A percentile compares a stretch with the other conserved stretches of the same genome.
Conservation (phyloP, 306 rosid species). For the Rosa chinensis region DNA sequence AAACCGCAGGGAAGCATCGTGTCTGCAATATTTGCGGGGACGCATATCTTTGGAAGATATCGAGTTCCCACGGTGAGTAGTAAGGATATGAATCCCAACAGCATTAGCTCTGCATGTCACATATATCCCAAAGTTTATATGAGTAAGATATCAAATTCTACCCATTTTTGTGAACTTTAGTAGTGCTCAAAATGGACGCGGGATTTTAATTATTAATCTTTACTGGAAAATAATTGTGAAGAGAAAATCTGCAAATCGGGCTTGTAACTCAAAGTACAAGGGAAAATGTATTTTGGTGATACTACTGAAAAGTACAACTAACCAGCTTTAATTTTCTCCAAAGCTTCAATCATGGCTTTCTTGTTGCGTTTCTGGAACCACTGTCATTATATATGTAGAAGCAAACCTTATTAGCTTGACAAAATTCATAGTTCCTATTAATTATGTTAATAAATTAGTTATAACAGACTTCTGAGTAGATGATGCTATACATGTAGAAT, state of each 20-base stretch:
- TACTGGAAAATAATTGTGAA: background rate
- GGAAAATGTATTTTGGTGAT: too few relatives aligned
- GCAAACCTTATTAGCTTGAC: background rate
- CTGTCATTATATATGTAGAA: conserved; percentile 24
- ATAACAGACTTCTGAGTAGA: background rate
- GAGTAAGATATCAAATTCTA: background rate
- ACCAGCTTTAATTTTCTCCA: conserved; percentile 79
- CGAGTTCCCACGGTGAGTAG: conserved; percentile 56
- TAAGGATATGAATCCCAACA: conserved; percentile 67
- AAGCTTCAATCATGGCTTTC: conserved; percentile 72
- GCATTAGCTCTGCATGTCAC: conserved; percentile 58
- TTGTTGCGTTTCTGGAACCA: conserved; percentile 61
- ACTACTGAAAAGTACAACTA: background rate
- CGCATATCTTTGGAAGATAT: conserved; percentile 53
- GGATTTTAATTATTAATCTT: background rate
- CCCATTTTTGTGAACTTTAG: background rate
- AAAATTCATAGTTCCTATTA: background rate
- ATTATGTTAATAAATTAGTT: too few relatives aligned
- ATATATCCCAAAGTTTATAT: background rate
- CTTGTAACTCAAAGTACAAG: too few relatives aligned
- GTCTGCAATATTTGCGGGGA: conserved; percentile 31
- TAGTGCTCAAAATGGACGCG: too few relatives aligned
- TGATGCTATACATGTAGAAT: background rate
- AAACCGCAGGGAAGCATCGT: conserved; percentile 61
- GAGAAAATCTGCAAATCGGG: background rate